Conservation (phyloP, 768 basidiomycete species). For the Calocybe gangraenosa region DNA sequence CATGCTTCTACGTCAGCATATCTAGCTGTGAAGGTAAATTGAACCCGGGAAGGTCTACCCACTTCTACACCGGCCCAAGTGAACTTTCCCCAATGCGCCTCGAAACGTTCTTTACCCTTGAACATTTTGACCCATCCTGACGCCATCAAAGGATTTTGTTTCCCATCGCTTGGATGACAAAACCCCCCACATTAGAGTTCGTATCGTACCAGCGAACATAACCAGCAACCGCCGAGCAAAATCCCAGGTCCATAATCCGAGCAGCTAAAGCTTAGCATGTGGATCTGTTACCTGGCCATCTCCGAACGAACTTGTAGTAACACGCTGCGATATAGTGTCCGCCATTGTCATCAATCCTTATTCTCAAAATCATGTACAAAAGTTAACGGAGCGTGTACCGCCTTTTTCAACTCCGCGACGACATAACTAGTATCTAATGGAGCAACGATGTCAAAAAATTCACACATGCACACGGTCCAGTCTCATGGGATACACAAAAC, state of each 20-base stretch:
- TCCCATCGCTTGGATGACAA: no score
- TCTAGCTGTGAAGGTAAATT: no score
- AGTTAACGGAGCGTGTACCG: neutral
- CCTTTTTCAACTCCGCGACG: conserved; percentile 3
- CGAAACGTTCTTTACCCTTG: no score
- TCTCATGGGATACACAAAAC: neutral
- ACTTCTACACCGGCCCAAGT: no score
- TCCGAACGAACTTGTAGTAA: neutral
- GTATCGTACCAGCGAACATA: no score
- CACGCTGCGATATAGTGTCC: neutral
- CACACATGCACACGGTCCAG: conserved; percentile 3
- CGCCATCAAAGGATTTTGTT: no score
- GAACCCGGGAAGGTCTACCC: no score
- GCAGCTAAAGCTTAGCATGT: neutral
- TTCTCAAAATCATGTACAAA: neutral
- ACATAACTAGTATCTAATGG: neutral
- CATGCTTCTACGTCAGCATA: neutral
- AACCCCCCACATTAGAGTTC: no score
- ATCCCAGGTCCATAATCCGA: neutral
- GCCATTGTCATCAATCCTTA: neutral
- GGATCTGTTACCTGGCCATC: neutral
- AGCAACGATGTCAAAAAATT: neutral
- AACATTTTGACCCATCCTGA: no score
- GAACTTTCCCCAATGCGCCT: no score
- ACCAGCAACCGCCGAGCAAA: neutral